These are phyloP conservation scores for Gliomastix tumulicola DNA, from an alignment of 2,329 filamentous ascomycete species.

Conservation along the genomic window DNA sequence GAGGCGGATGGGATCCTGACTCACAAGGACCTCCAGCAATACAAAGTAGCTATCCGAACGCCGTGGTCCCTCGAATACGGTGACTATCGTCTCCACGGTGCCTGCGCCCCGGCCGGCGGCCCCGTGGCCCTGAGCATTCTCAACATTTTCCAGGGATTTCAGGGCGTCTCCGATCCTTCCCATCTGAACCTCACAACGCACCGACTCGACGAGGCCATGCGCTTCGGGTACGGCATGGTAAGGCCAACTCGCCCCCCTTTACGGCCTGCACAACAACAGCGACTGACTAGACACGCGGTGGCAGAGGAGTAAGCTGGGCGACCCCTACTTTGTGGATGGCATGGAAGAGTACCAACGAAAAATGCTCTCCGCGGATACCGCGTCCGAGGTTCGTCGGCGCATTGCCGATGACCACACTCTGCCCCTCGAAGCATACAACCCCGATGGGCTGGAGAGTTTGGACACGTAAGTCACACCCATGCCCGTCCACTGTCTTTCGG, in stretches of 20 bases:
- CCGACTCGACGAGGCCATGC: conserved; percentile 71
- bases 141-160: conserved; percentile 69
- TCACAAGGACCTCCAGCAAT: conserved; percentile 62
- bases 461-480: too few relatives aligned
- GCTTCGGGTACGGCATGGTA: conserved; percentile 78
- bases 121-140: conserved; percentile 64
- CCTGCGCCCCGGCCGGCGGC: conserved; percentile 67
- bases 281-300: too few relatives aligned
- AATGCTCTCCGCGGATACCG: conserved; percentile 56
- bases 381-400: conserved; percentile 41
- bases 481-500: too few relatives aligned
- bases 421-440: conserved; percentile 34
- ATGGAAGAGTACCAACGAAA: conserved; percentile 55
- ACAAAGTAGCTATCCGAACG: conserved; percentile 57
- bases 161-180: conserved; percentile 49
- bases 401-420: conserved; percentile 32
- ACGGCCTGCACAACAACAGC: too few relatives aligned
- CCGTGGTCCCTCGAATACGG: conserved; percentile 57
- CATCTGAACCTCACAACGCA: conserved; percentile 61
- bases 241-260: too few relatives aligned
- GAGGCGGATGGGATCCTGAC: conserved; percentile 70
- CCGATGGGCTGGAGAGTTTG: conserved; percentile 34
- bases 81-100: conserved; percentile 61
- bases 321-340: conserved; percentile 61
- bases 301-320: conserved; percentile 66